These are phyloP conservation scores for Myriosclerotinia scirpicola DNA, from an alignment of 2,329 filamentous ascomycete genomes.

Conservation along the genomic window DNA sequence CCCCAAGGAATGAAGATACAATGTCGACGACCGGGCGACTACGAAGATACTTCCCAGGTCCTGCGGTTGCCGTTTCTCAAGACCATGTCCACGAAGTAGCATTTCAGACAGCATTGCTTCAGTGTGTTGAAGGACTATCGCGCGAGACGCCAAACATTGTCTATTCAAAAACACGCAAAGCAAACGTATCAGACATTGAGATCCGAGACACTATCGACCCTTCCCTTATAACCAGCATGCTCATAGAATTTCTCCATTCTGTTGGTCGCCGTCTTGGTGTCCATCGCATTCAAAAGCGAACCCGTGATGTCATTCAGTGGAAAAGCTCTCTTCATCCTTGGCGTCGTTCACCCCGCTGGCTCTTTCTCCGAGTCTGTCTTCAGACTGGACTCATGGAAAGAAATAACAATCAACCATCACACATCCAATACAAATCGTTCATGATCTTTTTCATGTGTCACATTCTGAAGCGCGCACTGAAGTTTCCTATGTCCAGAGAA, in stretches of 20 bases:
- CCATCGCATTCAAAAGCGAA: constrained; percentile 49
- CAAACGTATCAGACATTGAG: constrained; percentile 45
- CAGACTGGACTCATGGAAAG: constrained; percentile 40
- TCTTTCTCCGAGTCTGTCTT: constrained; percentile 53
- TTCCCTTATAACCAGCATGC: constrained; percentile 52
- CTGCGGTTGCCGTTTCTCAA: constrained; percentile 28
- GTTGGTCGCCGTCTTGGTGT: constrained; percentile 40
- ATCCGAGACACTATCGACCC: constrained; percentile 52
- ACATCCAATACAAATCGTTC: constrained; percentile 50
- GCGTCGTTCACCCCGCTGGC: constrained; percentile 55
- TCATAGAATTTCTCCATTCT: constrained; percentile 47
- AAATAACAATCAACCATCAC: background rate
- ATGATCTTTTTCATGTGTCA: constrained; percentile 49
- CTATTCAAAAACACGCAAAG: constrained; percentile 20
- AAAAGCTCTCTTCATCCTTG: constrained; percentile 44
- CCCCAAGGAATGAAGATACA: constrained; percentile 44
- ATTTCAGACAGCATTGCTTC: constrained; percentile 31
- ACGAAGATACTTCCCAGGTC: constrained; percentile 47
- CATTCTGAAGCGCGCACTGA: constrained; percentile 40
- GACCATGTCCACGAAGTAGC: background rate
- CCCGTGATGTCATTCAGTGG: constrained; percentile 55
- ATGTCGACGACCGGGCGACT: constrained; percentile 45
- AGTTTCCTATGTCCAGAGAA: constrained; percentile 34
- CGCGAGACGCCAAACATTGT: constrained; percentile 23
- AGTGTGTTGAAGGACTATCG: constrained; percentile 27